These are phyloP conservation scores for Acidiella bohemica DNA, from an alignment of 495 filamentous ascomycete genomes.

Conservation along the genomic window DNA sequence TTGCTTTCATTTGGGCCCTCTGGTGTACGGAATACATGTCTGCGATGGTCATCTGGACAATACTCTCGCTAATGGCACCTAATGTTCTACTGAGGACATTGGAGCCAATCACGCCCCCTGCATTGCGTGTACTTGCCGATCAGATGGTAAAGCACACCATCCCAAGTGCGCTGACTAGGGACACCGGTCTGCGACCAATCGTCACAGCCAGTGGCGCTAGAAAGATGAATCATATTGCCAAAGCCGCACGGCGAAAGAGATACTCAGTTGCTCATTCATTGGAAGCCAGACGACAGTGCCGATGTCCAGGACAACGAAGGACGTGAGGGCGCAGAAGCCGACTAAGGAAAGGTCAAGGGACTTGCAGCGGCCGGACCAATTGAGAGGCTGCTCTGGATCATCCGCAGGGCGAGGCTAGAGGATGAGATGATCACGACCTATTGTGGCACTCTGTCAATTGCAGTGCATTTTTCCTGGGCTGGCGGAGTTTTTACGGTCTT, in stretches of 20 bases:
- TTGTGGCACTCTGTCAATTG: too few species aligned
- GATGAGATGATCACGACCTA: conserved; percentile 5
- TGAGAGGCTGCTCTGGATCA: conserved; percentile 10
- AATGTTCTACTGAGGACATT: conserved; percentile 6
- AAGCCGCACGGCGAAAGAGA: conserved; percentile 6
- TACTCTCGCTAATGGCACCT: conserved; percentile 17
- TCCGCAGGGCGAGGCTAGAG: conserved; percentile 11
- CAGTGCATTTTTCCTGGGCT: too few species aligned
- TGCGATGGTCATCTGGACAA: conserved; percentile 40
- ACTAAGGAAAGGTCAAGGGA: conserved; percentile 28
- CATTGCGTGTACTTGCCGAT: conserved; percentile 12
- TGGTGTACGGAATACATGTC: conserved; percentile 49
- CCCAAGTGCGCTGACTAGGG: conserved; percentile 35
- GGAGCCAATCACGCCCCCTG: conserved; percentile 2
- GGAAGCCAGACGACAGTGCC: conserved; percentile 26
- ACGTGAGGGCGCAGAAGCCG: conserved; percentile 31
- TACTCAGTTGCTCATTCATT: conserved; percentile 3
- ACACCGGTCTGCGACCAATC: conserved; percentile 42
- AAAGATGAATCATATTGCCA: conserved; percentile 25
- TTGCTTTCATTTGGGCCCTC: conserved; percentile 35
- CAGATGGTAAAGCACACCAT: conserved; percentile 24
- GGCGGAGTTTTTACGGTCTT: conserved; percentile 3
- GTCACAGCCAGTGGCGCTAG: conserved; percentile 45
- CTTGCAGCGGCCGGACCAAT: conserved; percentile 25
- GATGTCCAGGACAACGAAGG: conserved; percentile 22